Conservation (phyloP, 352 stramenopile species). For the Phytophthora podocarpi region DNA sequence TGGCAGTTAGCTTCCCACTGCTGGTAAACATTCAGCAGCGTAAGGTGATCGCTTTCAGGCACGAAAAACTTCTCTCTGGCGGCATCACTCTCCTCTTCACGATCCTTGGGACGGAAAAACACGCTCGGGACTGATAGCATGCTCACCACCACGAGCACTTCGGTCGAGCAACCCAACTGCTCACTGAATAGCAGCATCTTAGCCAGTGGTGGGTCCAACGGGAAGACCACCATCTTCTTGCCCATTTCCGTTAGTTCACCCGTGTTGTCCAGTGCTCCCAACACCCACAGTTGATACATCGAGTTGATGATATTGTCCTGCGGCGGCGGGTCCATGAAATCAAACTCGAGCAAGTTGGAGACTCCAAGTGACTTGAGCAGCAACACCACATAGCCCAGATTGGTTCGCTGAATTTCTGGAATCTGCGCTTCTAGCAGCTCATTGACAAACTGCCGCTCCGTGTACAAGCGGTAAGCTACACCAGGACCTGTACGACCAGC, state of each 20-base stretch:
- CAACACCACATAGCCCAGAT: slow-evolving; percentile 97
- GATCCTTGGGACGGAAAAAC: slow-evolving; percentile 97
- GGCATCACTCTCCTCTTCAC: slow-evolving; percentile 97
- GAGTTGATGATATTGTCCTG: slow-evolving; percentile 97
- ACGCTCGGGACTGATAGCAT: slow-evolving; percentile 98
- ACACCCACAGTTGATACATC: slow-evolving; percentile 99
- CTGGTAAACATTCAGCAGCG: slow-evolving; percentile 96
- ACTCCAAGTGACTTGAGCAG: slow-evolving; percentile 98
- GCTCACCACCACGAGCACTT: slow-evolving; percentile 96
- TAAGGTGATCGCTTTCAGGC: slow-evolving; percentile 97
- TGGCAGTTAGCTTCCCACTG: slow-evolving; percentile 96
- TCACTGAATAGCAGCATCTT: slow-evolving; percentile 98
- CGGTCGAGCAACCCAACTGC: slow-evolving; percentile 92
- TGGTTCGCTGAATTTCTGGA: slow-evolving; percentile 98
- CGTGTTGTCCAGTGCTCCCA: slow-evolving; percentile 97
- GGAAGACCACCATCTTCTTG: slow-evolving; percentile 98
- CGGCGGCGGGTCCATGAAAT: slow-evolving; percentile 99
- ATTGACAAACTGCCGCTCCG: slow-evolving; percentile 96
- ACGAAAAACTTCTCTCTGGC: slow-evolving; percentile 99
- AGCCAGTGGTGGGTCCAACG: slow-evolving; percentile 94
- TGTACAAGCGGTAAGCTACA: slow-evolving; percentile 97
- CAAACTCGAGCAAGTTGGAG: slow-evolving; percentile 96
- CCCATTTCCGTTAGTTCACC: slow-evolving; percentile 96
- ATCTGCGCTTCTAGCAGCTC: slow-evolving; percentile 98
- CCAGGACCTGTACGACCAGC: slow-evolving; percentile 92